These are phyloP conservation scores for Boeremia lycopersici DNA, from an alignment of 2,329 filamentous ascomycete genomes.

Conservation along the genomic window DNA sequence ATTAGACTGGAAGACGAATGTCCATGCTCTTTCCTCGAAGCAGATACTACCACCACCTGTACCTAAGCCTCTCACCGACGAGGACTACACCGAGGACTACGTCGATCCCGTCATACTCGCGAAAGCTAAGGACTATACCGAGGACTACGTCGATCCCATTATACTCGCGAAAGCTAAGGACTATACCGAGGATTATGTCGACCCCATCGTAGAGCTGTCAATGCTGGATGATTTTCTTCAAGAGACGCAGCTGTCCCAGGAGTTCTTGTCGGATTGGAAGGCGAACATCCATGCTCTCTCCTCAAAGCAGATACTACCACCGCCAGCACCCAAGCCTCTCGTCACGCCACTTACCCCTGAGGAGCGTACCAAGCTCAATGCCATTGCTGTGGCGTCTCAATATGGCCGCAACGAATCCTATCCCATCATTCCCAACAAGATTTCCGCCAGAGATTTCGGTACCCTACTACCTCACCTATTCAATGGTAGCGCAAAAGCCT, in stretches of 20 bases:
- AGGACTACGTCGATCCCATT: slow-evolving; percentile 11
- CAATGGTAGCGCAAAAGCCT: slow-evolving; percentile 56
- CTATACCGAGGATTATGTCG: slow-evolving; percentile 5
- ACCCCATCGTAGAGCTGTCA: slow-evolving; percentile 1
- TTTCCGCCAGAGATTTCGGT: slow-evolving; percentile 66
- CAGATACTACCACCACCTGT: slow-evolving; percentile 3
- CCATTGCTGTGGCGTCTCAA: slow-evolving; percentile 18
- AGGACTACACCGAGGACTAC: neutral
- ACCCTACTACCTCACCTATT: slow-evolving; percentile 55
- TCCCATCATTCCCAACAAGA: slow-evolving; percentile 37
- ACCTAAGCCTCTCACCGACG: no score
- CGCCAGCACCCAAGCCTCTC: slow-evolving; percentile 21
- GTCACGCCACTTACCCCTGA: slow-evolving; percentile 24
- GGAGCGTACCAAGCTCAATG: slow-evolving; percentile 23
- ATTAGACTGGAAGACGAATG: slow-evolving; percentile 21
- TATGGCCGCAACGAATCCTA: slow-evolving; percentile 21
- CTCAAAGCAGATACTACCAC: slow-evolving; percentile 14
- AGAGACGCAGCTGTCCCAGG: slow-evolving; percentile 26
- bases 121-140: neutral
- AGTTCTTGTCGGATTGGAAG: slow-evolving; percentile 29
- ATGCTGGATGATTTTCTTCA: slow-evolving; percentile 23
- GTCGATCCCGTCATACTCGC: slow-evolving; percentile 7
- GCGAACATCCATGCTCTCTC: slow-evolving; percentile 22
- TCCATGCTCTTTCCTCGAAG: slow-evolving; percentile 21
- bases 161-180: neutral